phyloP scores from a whole-genome alignment of 805 yeast genomes.

The Barnettozyma californica region DNA sequence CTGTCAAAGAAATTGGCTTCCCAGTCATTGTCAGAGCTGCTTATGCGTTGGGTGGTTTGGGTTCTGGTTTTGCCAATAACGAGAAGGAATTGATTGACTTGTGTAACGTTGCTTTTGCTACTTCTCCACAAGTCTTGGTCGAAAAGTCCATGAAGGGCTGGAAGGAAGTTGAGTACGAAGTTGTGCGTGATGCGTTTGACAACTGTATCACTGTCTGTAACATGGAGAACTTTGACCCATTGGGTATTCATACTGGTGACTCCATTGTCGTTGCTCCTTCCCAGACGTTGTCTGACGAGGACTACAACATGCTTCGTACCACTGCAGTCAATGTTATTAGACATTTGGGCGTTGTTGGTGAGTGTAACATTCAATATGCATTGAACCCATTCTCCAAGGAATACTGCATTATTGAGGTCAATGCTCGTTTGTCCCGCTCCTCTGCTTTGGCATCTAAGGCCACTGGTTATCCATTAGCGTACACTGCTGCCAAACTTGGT shows the following conservation, averaged over 20 bases:
- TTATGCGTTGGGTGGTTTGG: conserved; percentile 94
- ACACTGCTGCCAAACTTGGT: conserved; percentile 96
- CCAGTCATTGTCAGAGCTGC: conserved; percentile 98
- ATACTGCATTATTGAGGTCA: conserved; percentile 95
- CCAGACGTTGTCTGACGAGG: conserved; percentile 94
- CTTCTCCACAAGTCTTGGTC: conserved; percentile 92
- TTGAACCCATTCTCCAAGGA: conserved; percentile 90
- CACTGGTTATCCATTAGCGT: conserved; percentile 96
- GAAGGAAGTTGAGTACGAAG: conserved; percentile 98
- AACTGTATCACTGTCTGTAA: conserved; percentile 98
- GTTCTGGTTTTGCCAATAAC: conserved; percentile 95
- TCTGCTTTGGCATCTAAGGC: conserved; percentile 99
- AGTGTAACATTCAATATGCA: conserved; percentile 97
- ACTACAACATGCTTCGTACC: conserved; percentile 95
- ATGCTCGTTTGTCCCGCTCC: conserved; percentile 95
- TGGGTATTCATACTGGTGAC: conserved; percentile 98
- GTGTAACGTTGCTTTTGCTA: conserved; percentile 88
- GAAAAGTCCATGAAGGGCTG: conserved; percentile 98
- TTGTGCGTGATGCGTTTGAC: conserved; percentile 94
- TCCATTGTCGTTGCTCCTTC: conserved; percentile 99
- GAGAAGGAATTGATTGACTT: conserved; percentile 75
- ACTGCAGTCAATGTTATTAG: conserved; percentile 96
- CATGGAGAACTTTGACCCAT: conserved; percentile 98
- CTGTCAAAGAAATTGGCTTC: conserved; percentile 83
- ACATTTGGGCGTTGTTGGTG: conserved; percentile 98